Evolutionary conservation across 768 basidiomycete genomes (phyloP), one percentile per base, ranked within the genome.

Genomic region (Trametes meyenii): DNA sequence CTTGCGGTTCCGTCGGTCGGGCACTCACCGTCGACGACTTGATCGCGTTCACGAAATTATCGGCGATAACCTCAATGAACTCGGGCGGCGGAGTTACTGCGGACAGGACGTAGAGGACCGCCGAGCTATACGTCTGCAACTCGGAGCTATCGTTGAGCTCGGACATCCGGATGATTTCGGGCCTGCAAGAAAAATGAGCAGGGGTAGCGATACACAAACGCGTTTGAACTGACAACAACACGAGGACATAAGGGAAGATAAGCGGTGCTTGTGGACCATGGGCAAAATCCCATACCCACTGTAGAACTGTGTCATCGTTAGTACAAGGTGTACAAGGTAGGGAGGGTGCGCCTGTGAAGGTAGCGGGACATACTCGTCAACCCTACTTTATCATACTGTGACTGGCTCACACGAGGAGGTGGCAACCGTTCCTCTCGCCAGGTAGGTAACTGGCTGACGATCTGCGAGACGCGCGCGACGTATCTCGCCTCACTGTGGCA

Each of bases 331-430:
- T 19, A 38, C 29, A 24, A 39, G 38, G 1, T 17, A 21, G 13
- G 10, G 11, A 38, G 3, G n/a, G 21, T 8, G 12, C n/a, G n/a
- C n/a, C n/a, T n/a, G 11, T 14, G 8, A 7, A 39, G 17, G 39
- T 35, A 45, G 1, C n/a, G 29, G 21, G 42, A 74, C 85, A 71
- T 75, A 93, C 92, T 77, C n/a, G 92, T 91, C 58, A 92, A 75
- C 2, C 91, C 92, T 62, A 92, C 85, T 77, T 92, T 94, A 75
- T 96, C 94, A 71, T 95, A 95, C 82, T 91, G 66, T 10, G 94
- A 96, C 69, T 94, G 89, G 63, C 83, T 88, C 60, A 92, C 92
- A 59, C 92, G 83, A 0, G 94, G 94, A 55, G 94, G 93, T 26
- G 93, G 85, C 24, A 95, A 82, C 39, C 94, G 85, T 64, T 90